Evolutionary conservation across 2,329 filamentous ascomycete species (phyloP), one percentile per base, ranked within the genome.

Genomic region (Aspergillus novoparasiticus): DNA sequence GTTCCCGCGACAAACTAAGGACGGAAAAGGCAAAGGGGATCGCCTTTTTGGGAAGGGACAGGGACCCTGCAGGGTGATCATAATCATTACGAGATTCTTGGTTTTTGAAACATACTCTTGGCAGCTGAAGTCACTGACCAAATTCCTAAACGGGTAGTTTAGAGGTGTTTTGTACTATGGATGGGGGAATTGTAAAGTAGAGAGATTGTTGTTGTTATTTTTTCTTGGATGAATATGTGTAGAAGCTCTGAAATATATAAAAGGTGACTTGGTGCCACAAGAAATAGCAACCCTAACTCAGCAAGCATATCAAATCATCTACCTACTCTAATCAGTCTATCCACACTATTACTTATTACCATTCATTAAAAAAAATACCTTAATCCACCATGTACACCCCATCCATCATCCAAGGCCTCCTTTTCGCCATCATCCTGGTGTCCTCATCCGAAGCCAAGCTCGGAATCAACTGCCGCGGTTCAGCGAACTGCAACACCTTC

Each of bases 381-480:
- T 14, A 16, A 21, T 14, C 26, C 46, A 50, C 16, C 23, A 50
- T 51, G 48, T 11, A 51, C 28, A 30, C 26, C 8, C 16, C 48
- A 51, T 32, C 26, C 8, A 32, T 51, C 28, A n/a, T n/a, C 9
- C 48, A 51, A n/a, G 48, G 48, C 2, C 16, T 51, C 10, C 48
- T 51, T 4, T 16, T 51, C 10, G 48, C 48, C 48, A 19, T 51
- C 28, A 10, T 26, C 16, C 48, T 51, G 6, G 26, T 32, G 14
- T 11, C 48, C 26, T 51, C 28, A 16, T 51, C 26, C 48, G 14
- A 19, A 30, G 23, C 48, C 10, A n/a, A 32, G 19, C 48, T 51
- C 19, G 48, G 48, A 16, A 51, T 32, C 48, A 51, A 51, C 48
- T 51, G 48, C 48, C 48, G 48, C 28, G 48, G 48, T n/a, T 51